Conservation (phyloP, 495 filamentous ascomycete species). For the Hypoxylon trugodes region DNA sequence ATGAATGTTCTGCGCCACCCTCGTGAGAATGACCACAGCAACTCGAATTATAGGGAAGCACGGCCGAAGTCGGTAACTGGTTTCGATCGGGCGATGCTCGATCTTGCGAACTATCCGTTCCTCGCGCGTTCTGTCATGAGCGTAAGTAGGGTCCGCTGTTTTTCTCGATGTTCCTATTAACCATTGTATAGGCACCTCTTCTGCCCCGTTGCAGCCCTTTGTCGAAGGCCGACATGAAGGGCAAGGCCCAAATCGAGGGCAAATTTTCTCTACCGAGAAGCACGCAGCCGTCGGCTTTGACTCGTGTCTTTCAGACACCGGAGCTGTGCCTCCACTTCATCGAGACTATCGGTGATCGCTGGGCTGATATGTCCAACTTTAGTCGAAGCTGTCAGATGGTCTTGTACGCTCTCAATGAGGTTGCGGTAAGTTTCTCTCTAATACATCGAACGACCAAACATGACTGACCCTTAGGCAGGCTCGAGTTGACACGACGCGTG, state of each 20-base stretch:
- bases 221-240: too few relatives aligned
- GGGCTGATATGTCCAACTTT: slow-evolving; percentile 33
- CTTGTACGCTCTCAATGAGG: slow-evolving; percentile 6
- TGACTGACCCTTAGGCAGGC: slow-evolving; percentile 21
- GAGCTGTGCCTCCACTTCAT: slow-evolving; percentile 25
- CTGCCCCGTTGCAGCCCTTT: neutral
- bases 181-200: slow-evolving; percentile 18
- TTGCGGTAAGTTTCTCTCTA: slow-evolving; percentile 1
- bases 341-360: slow-evolving; percentile 15
- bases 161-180: slow-evolving; percentile 1
- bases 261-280: neutral
- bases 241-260: neutral
- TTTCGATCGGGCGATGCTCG: slow-evolving; percentile 11
- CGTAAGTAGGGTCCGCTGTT: slow-evolving; percentile 12
- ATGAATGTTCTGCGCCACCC: slow-evolving; percentile 27
- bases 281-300: slow-evolving; percentile 5
- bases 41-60: slow-evolving; percentile 8
- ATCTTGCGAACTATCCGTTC: slow-evolving; percentile 22
- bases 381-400: slow-evolving; percentile 24
- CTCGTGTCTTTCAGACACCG: neutral
- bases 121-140: slow-evolving; percentile 25
- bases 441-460: neutral
- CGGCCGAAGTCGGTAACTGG: neutral
- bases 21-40: neutral
- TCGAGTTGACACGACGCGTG: slow-evolving; percentile 1